A percentile compares a stretch with the other conserved stretches of the same genome.
These are phyloP conservation scores for Coffea humblotiana DNA, from an alignment of 305 asterid species.

Conservation along the genomic window DNA sequence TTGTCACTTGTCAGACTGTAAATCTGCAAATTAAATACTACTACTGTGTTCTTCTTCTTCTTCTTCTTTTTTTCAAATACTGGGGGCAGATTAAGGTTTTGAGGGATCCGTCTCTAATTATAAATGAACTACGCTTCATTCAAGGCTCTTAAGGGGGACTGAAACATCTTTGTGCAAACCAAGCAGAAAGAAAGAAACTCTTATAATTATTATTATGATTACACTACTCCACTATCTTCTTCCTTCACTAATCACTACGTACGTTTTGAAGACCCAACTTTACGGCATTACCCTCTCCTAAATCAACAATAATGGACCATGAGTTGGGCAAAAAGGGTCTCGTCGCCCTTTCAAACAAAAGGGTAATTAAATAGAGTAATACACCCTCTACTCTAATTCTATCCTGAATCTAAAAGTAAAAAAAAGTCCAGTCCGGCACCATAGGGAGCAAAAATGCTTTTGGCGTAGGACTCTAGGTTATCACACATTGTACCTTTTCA, in stretches of 20 bases:
- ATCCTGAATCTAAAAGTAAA: neutral
- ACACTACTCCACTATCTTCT: no score
- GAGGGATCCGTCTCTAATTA: neutral
- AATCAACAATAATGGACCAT: no score
- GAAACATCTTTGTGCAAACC: neutral
- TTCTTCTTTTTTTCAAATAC: no score
- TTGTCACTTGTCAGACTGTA: conserved; percentile 31
- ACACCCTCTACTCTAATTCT: neutral
- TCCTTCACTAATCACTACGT: neutral
- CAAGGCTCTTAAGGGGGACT: no score
- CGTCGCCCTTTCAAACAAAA: no score
- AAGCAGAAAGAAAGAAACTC: neutral
- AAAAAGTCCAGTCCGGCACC: no score
- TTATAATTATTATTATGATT: no score
- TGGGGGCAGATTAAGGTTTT: neutral
- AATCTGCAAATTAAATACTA: neutral
- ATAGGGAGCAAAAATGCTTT: conserved; percentile 2
- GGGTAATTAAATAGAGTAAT: neutral
- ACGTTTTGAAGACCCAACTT: no score
- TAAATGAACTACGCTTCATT: neutral
- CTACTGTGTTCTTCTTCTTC: no score
- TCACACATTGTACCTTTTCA: conserved; percentile 12
- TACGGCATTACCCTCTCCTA: no score
- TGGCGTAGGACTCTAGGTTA: conserved; percentile 16
- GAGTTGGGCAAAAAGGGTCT: no score